phyloP scores from a whole-genome alignment of 2,329 filamentous ascomycete genomes.

The Colletotrichum destructivum region DNA sequence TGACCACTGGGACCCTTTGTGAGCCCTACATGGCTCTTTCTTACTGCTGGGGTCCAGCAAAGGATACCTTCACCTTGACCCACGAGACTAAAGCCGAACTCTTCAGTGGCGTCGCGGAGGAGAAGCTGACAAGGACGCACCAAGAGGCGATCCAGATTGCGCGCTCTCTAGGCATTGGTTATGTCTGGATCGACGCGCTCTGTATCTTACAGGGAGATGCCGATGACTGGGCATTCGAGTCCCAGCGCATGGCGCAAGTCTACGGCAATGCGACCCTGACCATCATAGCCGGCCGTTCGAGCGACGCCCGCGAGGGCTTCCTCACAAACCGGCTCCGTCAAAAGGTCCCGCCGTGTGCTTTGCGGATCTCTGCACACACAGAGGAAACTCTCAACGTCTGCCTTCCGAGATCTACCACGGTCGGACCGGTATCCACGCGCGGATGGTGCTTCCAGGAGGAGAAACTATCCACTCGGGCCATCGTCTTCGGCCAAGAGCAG shows the following conservation, averaged over 20 bases:
- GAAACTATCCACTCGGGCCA: constrained; percentile 11
- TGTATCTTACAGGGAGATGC: constrained; percentile 42
- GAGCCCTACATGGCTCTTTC: constrained; percentile 25
- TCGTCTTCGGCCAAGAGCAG: constrained; percentile 18
- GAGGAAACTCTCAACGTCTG: constrained; percentile 7
- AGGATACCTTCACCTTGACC: constrained; percentile 6
- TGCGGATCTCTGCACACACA: constrained; percentile 3
- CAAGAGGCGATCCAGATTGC: constrained; percentile 17
- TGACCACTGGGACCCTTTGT: not conserved
- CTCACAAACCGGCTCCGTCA: not conserved
- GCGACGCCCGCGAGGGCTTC: constrained; percentile 19
- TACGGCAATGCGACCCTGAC: constrained; percentile 41
- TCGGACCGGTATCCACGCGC: constrained; percentile 23
- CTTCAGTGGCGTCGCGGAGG: not conserved
- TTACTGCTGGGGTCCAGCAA: constrained; percentile 26
- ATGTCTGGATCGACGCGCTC: constrained; percentile 31
- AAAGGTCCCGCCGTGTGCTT: not conserved
- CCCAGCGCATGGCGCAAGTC: constrained; percentile 36
- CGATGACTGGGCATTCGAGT: constrained; percentile 39
- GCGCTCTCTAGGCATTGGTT: constrained; percentile 11
- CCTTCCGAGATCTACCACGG: not conserved
- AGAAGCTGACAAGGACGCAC: constrained; percentile 9
- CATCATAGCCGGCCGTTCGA: constrained; percentile 24
- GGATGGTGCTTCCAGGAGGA: constrained; percentile 35
- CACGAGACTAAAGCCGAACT: constrained; percentile 9